phyloP scores from a whole-genome alignment of 495 filamentous ascomycete species.

The Zalerion maritima region DNA sequence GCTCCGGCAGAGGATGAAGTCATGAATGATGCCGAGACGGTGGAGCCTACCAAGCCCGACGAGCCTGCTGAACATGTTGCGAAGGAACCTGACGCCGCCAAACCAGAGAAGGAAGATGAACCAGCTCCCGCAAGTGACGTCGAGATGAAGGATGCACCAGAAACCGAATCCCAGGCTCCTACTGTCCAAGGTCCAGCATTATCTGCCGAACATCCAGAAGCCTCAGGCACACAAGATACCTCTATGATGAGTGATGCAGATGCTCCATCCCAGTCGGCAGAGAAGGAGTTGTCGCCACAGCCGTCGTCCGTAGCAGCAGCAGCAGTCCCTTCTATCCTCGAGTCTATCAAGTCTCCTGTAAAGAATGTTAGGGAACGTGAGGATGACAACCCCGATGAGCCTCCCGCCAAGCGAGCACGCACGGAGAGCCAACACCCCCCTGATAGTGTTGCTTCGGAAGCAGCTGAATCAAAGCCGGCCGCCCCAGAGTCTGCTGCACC shows the following conservation, averaged over 20 bases:
- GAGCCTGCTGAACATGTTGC: too few species aligned
- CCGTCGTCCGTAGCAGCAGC: constrained; percentile 15
- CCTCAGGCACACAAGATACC: constrained; percentile 17
- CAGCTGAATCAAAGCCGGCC: constrained; percentile 7
- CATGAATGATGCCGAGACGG: constrained; percentile 1
- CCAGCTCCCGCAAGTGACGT: constrained; percentile 12
- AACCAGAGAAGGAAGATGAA: too few species aligned
- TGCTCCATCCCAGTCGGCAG: constrained; percentile 4
- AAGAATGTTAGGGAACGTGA: constrained; percentile 61
- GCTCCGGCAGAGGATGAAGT: constrained; percentile 1
- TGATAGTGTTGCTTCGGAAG: constrained; percentile 11
- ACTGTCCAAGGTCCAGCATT: constrained; percentile 2
- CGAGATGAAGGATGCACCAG: constrained; percentile 15
- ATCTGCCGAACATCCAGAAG: constrained; percentile 7
- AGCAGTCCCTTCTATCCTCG: constrained; percentile 20
- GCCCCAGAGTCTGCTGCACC: constrained; percentile 2
- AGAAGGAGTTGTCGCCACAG: constrained; percentile 9
- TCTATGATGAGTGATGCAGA: constrained; percentile 12
- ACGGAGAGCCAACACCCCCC: constrained; percentile 25
- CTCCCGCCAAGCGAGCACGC: constrained; percentile 63
- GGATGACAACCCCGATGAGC: constrained; percentile 55
- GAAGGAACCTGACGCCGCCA: too few species aligned
- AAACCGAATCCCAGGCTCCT: constrained; percentile 1
- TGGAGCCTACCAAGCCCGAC: constrained; percentile 1
- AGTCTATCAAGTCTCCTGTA: constrained; percentile 12